phyloP scores from a whole-genome alignment of 169 alveolate genomes.

The Cryptosporidium viatorum region DNA sequence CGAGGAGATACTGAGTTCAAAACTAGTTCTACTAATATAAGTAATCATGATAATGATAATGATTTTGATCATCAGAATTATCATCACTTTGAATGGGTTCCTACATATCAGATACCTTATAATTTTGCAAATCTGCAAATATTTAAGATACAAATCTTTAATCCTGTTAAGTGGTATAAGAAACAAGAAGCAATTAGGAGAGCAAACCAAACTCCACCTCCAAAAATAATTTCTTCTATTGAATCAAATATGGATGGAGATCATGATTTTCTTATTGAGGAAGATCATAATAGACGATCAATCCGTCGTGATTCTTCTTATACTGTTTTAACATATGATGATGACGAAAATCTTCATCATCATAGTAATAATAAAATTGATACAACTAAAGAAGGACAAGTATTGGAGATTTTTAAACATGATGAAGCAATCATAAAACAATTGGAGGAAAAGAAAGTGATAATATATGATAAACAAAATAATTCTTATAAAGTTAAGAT shows the following conservation, averaged over 20 bases:
- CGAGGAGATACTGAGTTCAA: neutral
- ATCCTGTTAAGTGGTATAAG: slow-evolving; percentile 54
- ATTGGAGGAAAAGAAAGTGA: neutral
- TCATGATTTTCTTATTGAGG: neutral
- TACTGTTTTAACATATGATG: neutral
- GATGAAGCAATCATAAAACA: slow-evolving; percentile 7
- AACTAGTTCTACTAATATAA: too few species aligned
- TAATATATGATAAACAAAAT: neutral
- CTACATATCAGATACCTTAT: slow-evolving; percentile 37
- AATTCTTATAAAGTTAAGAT: slow-evolving; percentile 2
- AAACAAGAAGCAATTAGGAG: neutral
- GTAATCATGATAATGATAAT: neutral
- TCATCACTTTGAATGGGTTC: slow-evolving; percentile 35
- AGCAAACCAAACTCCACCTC: slow-evolving; percentile 63
- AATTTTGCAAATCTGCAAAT: slow-evolving; percentile 39
- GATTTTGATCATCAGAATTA: neutral
- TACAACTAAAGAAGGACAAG: neutral
- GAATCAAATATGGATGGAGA: neutral
- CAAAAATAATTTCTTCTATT: neutral
- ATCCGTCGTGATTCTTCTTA: neutral
- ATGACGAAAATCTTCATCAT: neutral
- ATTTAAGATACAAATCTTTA: slow-evolving; percentile 34
- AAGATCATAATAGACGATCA: neutral
- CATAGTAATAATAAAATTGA: too few species aligned
- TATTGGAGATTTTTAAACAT: neutral